phyloP scores from a whole-genome alignment of 2,329 filamentous ascomycete species.

The Calonectria hawksworthii region DNA sequence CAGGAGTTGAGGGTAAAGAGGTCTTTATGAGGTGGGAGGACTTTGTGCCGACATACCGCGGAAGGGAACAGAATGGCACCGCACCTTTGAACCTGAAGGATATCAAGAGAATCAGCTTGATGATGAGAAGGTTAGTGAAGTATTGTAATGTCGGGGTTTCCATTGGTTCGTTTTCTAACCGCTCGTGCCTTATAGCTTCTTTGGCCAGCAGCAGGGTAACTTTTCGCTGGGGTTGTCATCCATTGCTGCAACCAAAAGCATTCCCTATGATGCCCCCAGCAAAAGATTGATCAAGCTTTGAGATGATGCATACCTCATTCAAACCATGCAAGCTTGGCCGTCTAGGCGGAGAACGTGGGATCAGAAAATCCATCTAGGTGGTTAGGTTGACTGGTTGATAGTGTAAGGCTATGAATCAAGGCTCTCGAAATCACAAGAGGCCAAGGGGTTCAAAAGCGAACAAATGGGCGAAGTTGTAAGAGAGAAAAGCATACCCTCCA shows the following conservation, averaged over 20 bases:
- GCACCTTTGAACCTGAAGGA: constrained; percentile 7
- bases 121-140: constrained; percentile 7
- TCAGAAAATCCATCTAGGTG: not conserved
- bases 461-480: too few species aligned
- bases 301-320: not conserved
- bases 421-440: too few species aligned
- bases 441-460: too few species aligned
- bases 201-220: constrained; percentile 4
- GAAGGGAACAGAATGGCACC: not conserved
- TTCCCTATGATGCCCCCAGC: not conserved
- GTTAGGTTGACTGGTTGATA: too few species aligned
- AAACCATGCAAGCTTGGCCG: too few species aligned
- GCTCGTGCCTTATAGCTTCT: not conserved
- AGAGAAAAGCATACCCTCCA: too few species aligned
- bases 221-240: not conserved
- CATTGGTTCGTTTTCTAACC: not conserved
- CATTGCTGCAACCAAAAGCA: not conserved
- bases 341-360: too few species aligned
- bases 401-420: too few species aligned
- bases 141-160: too few species aligned
- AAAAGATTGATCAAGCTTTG: not conserved
- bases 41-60: not conserved
- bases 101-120: not conserved
- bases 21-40: constrained; percentile 8
- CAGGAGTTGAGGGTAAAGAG: not conserved